Evolutionary conservation across 2,329 filamentous ascomycete species (phyloP), one percentile per base, ranked within the genome.

Genomic region (Aspergillus arachidicola): DNA sequence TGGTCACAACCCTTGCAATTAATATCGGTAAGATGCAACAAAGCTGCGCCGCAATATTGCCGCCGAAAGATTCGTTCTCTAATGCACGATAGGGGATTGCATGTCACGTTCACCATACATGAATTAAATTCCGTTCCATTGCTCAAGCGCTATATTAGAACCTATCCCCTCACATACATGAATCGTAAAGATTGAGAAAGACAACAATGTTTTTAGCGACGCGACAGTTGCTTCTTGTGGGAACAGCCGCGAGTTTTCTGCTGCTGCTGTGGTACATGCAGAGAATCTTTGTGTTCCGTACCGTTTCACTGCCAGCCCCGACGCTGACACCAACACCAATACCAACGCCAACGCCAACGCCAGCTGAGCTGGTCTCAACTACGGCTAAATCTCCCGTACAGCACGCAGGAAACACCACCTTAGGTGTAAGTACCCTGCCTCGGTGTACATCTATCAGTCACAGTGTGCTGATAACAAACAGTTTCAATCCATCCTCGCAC

Each of bases 401-500:
- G 19, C 10, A 7, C 10, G 38, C 38, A 10, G 26, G 28, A 7
- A 16, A 16, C 23, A 23, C n/a, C 34, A 32, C 64, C 2, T 23
- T 65, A 11, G 64, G 64, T 0, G 64, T 65, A 28, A 48, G 63
- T 45, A 4, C 19, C 23, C 2, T 48, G 0, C 6, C 6, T 7
- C 21, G 0, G 21, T 34, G 21, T 7, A 38, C n/a, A 7, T 16
- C 3, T 6, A 28, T 21, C 48, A n/a, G 38, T n/a, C 21, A 19
- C 10, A 11, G 3, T 1, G 1, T 26, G 70, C 5, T 54, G 32
- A 36, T 21, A 4, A 23, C 26, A 10, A 23, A 26, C 12, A 54
- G 69, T 72, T 72, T 46, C 57, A 75, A 61, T 64, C 73, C 61
- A 70, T 79, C 53, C 59, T 79, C 32, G 71, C 71, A 9, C 67